Evolutionary conservation across 106 monocot species (phyloP).

Genomic region (Xerophyta viscosa): DNA sequence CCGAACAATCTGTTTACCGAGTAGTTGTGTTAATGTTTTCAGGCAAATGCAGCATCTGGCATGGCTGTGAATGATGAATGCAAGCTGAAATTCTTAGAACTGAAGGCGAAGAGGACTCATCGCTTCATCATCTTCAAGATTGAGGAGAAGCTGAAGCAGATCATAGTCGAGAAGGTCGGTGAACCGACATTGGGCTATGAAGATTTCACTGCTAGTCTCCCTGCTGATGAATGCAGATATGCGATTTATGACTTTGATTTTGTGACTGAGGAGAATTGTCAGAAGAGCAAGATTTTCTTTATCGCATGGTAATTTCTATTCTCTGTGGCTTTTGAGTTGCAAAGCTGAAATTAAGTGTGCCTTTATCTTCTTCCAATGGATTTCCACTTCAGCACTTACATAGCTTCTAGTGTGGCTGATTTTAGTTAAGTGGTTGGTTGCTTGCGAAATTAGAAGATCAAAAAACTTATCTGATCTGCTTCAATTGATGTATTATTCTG

Average conservation of each 20-base stretch:
- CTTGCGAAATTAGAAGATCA: too few species aligned
- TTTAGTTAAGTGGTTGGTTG: too few species aligned
- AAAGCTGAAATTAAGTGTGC: too few species aligned
- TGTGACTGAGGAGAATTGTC: constrained; percentile 28
- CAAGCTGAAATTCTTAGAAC: constrained; percentile 23
- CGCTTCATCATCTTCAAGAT: constrained; percentile 25
- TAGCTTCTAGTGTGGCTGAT: too few species aligned
- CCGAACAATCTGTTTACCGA: too few species aligned
- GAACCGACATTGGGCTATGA: constrained; percentile 18
- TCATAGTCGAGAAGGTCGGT: constrained; percentile 23
- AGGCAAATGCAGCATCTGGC: constrained; percentile 23
- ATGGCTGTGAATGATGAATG: constrained; percentile 28
- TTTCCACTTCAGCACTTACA: too few species aligned
- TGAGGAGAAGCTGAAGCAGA: constrained; percentile 22
- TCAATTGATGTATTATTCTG: too few species aligned
- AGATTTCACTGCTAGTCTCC: constrained; percentile 21
- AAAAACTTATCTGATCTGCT: too few species aligned
- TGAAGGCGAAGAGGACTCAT: constrained; percentile 22
- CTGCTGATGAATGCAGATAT: constrained; percentile 17
- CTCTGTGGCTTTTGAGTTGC: too few species aligned
- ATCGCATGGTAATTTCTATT: constrained; percentile 30
- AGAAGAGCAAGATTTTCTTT: constrained; percentile 58
- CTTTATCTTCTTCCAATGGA: too few species aligned
- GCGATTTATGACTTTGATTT: constrained; percentile 25
- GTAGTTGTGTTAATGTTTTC: too few species aligned